These are phyloP conservation scores for Vigna radiata DNA, from an alignment of 306 rosid genomes.

Conservation along the genomic window DNA sequence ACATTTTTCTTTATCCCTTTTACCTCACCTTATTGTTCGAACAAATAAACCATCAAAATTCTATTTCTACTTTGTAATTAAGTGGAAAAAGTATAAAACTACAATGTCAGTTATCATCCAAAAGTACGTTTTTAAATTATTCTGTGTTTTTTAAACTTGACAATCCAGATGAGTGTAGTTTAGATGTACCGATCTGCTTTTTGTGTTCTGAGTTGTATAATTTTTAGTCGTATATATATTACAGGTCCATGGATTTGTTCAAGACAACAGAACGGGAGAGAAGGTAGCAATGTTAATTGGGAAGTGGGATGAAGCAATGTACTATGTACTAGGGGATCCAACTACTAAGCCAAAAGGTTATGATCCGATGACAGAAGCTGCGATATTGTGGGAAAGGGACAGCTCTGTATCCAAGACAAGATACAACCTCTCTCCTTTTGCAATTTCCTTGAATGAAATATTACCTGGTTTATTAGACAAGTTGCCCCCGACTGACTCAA, in stretches of 20 bases:
- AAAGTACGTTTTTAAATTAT: constrained; percentile 13
- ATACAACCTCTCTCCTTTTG: constrained; percentile 94
- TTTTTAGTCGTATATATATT: constrained; percentile 33
- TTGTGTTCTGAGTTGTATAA: background rate
- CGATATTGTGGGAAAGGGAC: constrained; percentile 91
- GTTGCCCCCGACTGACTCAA: constrained; percentile 95
- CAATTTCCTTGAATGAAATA: constrained; percentile 89
- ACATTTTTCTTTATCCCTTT: background rate
- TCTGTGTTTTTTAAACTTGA: constrained; percentile 1
- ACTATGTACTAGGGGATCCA: constrained; percentile 98
- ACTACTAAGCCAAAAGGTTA: constrained; percentile 92
- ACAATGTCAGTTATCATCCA: background rate
- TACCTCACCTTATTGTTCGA: constrained; percentile 3
- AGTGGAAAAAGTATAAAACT: constrained; percentile 19
- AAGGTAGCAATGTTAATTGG: constrained; percentile 97
- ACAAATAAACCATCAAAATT: background rate
- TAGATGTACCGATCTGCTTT: constrained; percentile 15
- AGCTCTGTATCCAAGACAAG: constrained; percentile 71
- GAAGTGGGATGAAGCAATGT: constrained; percentile 99
- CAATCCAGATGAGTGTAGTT: constrained; percentile 9
- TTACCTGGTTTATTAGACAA: constrained; percentile 71
- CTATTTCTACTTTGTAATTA: background rate
- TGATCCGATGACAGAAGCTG: constrained; percentile 99
- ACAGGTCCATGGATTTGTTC: constrained; percentile 99
- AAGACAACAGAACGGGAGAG: constrained; percentile 98